Base-by-base conservation (phyloP, 192 early-diverging fungal genomes). In the Dissophora ornata region DNA sequence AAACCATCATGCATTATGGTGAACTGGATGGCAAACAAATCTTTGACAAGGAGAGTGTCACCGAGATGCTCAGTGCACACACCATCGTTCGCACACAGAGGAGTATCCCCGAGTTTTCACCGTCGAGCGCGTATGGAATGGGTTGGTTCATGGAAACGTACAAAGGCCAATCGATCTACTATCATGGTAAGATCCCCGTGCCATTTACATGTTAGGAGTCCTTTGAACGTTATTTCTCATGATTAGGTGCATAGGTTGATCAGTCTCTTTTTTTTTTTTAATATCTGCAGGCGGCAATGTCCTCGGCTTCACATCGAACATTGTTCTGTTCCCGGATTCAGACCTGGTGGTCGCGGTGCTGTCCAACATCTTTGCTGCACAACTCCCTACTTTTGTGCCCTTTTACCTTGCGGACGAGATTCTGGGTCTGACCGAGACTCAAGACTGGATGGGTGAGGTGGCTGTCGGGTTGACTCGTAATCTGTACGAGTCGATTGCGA, bases 321-420 rank as follows among this genome's bases (percentile, higher is more conserved):
- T 69, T 46, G 57, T 57, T 18, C 47, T 69, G 13, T 60, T 60
- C 57, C 67, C 67, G 6, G 67, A 69, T 44, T 26, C 57, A 10
- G 67, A 69, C 18, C 42, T 69, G 16, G 57, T 69, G 7, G 33
- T 69, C 54, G 50, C 67, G 11, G 24, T 24, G 34, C 41, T 69
- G 25, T 16, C 67, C 3, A 69, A 69, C 54, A 55, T 54, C 2
- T 19, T 38, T 42, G n/a, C 34, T n/a, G 25, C 54, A 28, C 30
- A 33, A 4, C 15, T 53, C 3, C 54, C 67, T 15, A 34, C 18
- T 11, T 34, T 33, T 19, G 38, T 53, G 22, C 29, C 38, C 4
- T 69, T 45, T 41, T 49, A 57, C 29, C 33, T 61, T 16, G 57
- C 57, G 18, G 57, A 69, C 40, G 40, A 58, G 45, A 32, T 69